These are phyloP conservation scores for Aphelidium insulamus DNA, from an alignment of 371 early-diverging fungal species.

Conservation along the genomic window DNA sequence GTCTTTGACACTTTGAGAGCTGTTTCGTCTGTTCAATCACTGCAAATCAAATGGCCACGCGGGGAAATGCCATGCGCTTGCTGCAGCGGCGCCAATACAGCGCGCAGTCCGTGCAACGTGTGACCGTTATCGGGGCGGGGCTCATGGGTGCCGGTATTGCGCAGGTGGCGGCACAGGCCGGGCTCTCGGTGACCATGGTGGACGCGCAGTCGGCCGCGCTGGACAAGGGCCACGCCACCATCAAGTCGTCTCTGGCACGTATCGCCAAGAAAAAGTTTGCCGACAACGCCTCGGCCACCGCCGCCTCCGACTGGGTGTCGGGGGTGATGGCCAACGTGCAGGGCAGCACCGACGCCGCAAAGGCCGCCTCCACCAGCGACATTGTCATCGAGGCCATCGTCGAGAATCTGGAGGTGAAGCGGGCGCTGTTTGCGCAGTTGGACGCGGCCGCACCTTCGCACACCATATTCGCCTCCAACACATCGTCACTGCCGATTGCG, in stretches of 20 bases:
- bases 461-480: constrained; percentile 75
- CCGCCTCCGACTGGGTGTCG: constrained; percentile 34
- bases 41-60: no score
- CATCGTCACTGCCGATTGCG: constrained; percentile 62
- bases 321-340: constrained; percentile 33
- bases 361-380: constrained; percentile 30
- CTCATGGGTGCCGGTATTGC: constrained; percentile 90
- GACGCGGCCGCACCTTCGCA: constrained; percentile 43
- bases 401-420: constrained; percentile 75
- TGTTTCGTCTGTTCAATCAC: no score
- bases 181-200: constrained; percentile 65
- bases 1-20: no score
- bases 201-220: constrained; percentile 48
- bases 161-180: constrained; percentile 72
- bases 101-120: no score
- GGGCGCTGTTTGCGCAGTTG: constrained; percentile 38
- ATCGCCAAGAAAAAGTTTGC: constrained; percentile 72
- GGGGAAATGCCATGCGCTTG: no score
- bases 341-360: constrained; percentile 29
- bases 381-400: constrained; percentile 85
- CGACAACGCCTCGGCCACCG: constrained; percentile 30
- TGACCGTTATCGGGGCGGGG: constrained; percentile 56
- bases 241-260: constrained; percentile 48
- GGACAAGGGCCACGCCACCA: constrained; percentile 53
- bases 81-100: no score